These are phyloP conservation scores for Teratosphaeria nubilosa DNA, from an alignment of 2,329 filamentous ascomycete genomes.

Conservation along the genomic window DNA sequence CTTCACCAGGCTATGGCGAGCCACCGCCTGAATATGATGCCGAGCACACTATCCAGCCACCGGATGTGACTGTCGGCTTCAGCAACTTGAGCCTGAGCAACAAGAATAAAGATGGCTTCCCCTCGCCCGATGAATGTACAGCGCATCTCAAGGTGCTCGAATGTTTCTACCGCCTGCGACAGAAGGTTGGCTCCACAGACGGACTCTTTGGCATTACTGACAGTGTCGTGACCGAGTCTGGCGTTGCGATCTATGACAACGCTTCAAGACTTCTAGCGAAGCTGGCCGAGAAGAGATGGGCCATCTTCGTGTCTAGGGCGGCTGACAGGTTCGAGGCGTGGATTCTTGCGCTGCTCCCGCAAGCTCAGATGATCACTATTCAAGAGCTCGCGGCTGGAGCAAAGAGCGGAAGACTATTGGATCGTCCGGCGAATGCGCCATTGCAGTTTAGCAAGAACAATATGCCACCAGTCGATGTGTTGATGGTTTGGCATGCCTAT, in stretches of 20 bases:
- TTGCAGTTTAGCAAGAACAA: conserved; percentile 7
- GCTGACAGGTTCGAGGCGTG: conserved; percentile 58
- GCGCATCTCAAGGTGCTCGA: conserved; percentile 66
- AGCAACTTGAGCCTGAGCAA: conserved; percentile 23
- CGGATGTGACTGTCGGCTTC: conserved; percentile 22
- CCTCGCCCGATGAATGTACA: conserved; percentile 50
- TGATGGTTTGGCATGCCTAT: conserved; percentile 73
- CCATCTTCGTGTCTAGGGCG: conserved; percentile 56
- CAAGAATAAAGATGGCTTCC: conserved; percentile 17
- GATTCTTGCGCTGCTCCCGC: conserved; percentile 41
- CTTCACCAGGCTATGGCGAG: conserved; percentile 11
- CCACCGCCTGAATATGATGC: conserved; percentile 13
- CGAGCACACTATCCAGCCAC: conserved; percentile 13
- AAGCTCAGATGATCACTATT: conserved; percentile 5
- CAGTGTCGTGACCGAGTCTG: conserved; percentile 15
- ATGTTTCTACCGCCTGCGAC: conserved; percentile 56
- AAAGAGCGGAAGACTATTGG: conserved; percentile 1
- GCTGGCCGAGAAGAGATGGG: conserved; percentile 64
- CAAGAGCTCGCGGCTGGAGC: neutral
- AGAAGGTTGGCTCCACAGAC: conserved; percentile 55
- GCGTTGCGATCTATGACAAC: conserved; percentile 27
- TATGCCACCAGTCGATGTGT: conserved; percentile 45
- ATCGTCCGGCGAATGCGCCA: conserved; percentile 5
- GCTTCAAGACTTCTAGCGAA: conserved; percentile 32
- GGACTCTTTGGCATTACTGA: conserved; percentile 54